Percentiles rank a stretch among this genome's conserved stretches.
Conservation (phyloP, 768 basidiomycete species). For the Trametes cingulata region DNA sequence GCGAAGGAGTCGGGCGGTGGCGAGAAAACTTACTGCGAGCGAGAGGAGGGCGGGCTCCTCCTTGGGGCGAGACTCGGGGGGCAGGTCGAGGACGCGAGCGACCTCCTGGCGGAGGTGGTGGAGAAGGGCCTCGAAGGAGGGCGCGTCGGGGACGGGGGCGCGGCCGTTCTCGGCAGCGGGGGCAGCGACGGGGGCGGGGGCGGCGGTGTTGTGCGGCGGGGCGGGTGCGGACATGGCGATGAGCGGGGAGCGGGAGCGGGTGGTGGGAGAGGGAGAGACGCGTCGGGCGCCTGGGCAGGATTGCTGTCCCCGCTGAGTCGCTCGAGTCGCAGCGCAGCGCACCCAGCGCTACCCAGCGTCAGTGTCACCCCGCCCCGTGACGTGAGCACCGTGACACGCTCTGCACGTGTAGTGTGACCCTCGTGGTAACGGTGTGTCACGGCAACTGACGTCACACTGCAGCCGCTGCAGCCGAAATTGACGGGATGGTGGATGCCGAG, state of each 20-base stretch:
- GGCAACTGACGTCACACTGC: neutral
- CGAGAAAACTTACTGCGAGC: slow-evolving; percentile 12
- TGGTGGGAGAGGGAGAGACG: slow-evolving; percentile 24
- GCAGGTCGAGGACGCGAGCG: slow-evolving; percentile 15
- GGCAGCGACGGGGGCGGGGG: neutral
- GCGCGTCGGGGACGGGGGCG: slow-evolving; percentile 8
- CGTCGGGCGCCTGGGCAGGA: slow-evolving; percentile 15
- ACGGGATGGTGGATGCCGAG: neutral
- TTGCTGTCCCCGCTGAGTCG: neutral
- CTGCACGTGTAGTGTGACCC: too few relatives aligned
- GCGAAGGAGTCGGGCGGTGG: neutral
- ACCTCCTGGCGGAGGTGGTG: slow-evolving; percentile 19
- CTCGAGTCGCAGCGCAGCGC: neutral
- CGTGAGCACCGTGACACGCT: too few relatives aligned
- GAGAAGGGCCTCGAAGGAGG: slow-evolving; percentile 17
- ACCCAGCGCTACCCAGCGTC: neutral
- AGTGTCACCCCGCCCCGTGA: too few relatives aligned
- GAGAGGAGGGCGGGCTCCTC: slow-evolving; percentile 12
- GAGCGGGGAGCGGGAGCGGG: slow-evolving; percentile 5
- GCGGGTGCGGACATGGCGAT: slow-evolving; percentile 10
- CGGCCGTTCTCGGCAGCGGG: neutral
- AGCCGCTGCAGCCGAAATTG: neutral
- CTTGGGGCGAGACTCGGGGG: slow-evolving; percentile 16
- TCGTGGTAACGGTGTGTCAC: neutral
- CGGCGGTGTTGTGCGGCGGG: neutral